phyloP scores from a whole-genome alignment of 2,329 filamentous ascomycete genomes.

The Neodidymelliopsis sp. region DNA sequence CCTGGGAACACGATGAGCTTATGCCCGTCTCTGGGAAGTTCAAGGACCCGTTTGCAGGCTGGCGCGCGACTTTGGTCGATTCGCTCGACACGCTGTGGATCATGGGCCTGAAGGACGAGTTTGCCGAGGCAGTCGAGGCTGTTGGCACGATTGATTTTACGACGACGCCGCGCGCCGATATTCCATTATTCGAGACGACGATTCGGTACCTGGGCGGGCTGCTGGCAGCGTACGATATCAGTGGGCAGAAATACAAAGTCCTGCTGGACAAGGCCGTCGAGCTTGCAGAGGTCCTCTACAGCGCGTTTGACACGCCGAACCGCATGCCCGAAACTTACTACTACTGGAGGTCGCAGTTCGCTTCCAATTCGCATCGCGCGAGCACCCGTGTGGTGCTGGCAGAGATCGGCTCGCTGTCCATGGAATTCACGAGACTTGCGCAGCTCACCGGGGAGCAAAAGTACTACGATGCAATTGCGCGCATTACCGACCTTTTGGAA shows the following conservation, averaged over 20 bases:
- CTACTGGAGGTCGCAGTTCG: slow-evolving; percentile 59
- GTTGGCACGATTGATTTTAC: slow-evolving; percentile 69
- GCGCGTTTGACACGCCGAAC: slow-evolving; percentile 72
- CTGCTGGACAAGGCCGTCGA: slow-evolving; percentile 69
- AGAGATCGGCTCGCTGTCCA: slow-evolving; percentile 57
- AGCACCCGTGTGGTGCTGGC: slow-evolving; percentile 53
- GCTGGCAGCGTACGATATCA: slow-evolving; percentile 73
- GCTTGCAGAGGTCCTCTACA: slow-evolving; percentile 69
- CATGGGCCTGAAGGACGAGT: slow-evolving; percentile 71
- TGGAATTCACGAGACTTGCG: slow-evolving; percentile 59
- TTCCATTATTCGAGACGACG: slow-evolving; percentile 75
- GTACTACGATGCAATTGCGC: slow-evolving; percentile 58
- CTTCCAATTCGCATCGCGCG: slow-evolving; percentile 50
- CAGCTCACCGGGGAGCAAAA: slow-evolving; percentile 56
- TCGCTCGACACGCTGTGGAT: slow-evolving; percentile 76
- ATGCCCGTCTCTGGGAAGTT: slow-evolving; percentile 71
- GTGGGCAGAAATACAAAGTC: slow-evolving; percentile 58
- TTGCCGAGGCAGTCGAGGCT: slow-evolving; percentile 67
- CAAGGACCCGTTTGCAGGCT: slow-evolving; percentile 87
- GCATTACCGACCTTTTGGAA: slow-evolving; percentile 55
- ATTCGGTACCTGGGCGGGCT: slow-evolving; percentile 76
- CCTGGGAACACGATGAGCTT: slow-evolving; percentile 88
- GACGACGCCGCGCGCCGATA: slow-evolving; percentile 56
- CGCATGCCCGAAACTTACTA: slow-evolving; percentile 69
- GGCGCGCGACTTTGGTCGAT: slow-evolving; percentile 89